Conservation (phyloP, 164 flowering plant genomes). For the Magnolia changhungtana region DNA sequence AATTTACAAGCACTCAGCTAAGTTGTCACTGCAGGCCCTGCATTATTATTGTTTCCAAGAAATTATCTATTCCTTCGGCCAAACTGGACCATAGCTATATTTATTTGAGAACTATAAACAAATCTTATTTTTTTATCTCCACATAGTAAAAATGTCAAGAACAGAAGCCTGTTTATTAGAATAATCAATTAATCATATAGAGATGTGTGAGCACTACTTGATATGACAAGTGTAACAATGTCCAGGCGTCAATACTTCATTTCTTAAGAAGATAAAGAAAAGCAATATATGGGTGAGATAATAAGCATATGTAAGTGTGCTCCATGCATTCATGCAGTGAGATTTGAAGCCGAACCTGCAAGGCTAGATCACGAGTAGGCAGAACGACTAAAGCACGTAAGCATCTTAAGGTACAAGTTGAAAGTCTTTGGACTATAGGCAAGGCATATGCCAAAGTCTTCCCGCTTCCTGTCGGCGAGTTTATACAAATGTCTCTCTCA, state of each 20-base stretch:
- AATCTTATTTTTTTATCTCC: no score
- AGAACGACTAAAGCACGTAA: constrained; percentile 86
- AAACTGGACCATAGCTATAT: no score
- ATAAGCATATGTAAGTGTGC: neutral
- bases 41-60: no score
- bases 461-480: constrained; percentile 93
- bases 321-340: neutral
- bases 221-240: no score
- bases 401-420: constrained; percentile 55
- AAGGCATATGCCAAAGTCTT: constrained; percentile 88
- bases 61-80: no score
- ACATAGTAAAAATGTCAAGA: no score
- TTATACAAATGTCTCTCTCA: constrained; percentile 78
- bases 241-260: neutral
- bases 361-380: constrained; percentile 93
- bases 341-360: constrained; percentile 51
- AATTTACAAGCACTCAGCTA: no score
- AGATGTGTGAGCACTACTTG: no score
- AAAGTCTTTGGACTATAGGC: constrained; percentile 79
- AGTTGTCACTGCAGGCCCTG: no score
- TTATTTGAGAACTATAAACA: no score
- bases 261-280: neutral
- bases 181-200: no score
- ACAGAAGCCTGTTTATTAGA: no score
- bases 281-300: neutral